Evolutionary conservation across 495 filamentous ascomycete species (phyloP), one percentile per base, ranked within the genome.

Genomic region (Astrocystis sublimbata): DNA sequence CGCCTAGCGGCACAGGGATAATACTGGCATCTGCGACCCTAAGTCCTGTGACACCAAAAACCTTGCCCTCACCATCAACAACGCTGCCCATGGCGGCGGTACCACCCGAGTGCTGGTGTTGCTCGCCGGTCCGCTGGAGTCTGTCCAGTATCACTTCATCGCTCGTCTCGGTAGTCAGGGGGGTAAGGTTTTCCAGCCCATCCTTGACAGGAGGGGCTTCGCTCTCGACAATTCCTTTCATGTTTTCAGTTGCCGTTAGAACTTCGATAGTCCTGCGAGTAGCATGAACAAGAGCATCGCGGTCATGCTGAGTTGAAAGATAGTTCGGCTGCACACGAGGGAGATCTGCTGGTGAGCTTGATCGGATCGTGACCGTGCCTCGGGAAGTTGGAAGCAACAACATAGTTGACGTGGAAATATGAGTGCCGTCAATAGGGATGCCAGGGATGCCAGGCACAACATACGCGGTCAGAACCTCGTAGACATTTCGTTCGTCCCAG

Each of bases 1-100:
- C 55, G 40, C 65, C 50, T 4, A 62, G 23, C 0, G 62, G 61
- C 12, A 64, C 43, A 10, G 83, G 85, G 31, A 86, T 71, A 49
- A 84, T 77, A 60, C 81, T 84, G 65, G 82, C 81, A 76, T 88
- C 85, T 10, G 77, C 82, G 36, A 87, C 75, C n/a, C 85, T 77
- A 60, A 87, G 63, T 0, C 73, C 71, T 26, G 80, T 68, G 13
- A 85, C 65, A 4, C 83, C 85, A 26, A 77, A 64, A 1, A 87
- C 82, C 35, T 73, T 76, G 30, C 83, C 80, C 13, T 72, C 62
- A 7, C 45, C 68, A 63, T 86, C 83, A 40, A 87, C 77, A 1
- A 46, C 23, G 33, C 65, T 75, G 0, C 85, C 83, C 85, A 87
- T 87, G 60, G 80, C 82, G 19, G 73, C 75, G 2, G 83, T 85